These are phyloP conservation scores for Stramenopiles sp. DNA, from an alignment of 352 stramenopile species.

Conservation along the genomic window DNA sequence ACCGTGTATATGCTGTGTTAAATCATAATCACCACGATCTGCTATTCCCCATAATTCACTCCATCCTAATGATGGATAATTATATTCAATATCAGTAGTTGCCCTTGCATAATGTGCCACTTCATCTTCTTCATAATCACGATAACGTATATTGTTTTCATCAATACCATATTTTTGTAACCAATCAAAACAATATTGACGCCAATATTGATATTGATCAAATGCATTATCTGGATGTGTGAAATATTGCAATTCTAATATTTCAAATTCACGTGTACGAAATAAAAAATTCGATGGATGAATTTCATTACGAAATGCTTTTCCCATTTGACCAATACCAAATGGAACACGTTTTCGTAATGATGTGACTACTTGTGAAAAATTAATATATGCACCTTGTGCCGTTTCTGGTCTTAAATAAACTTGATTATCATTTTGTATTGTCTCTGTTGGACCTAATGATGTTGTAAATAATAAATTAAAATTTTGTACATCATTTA, in stretches of 20 bases:
- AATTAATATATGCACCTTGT: constrained; percentile 98
- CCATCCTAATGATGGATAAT: constrained; percentile 91
- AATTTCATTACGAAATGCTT: constrained; percentile 86
- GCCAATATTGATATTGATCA: constrained; percentile 30
- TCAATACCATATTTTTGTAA: constrained; percentile 65
- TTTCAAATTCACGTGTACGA: constrained; percentile 95
- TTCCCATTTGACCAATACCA: constrained; percentile 59
- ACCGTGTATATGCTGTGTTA: constrained; percentile 48
- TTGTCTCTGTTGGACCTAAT: constrained; percentile 89
- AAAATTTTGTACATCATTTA: too few species aligned
- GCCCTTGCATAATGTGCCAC: constrained; percentile 99
- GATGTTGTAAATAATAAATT: constrained; percentile 98
- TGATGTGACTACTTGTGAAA: constrained; percentile 87
- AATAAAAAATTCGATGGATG: constrained; percentile 81
- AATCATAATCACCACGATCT: constrained; percentile 93
- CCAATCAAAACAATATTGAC: constrained; percentile 17
- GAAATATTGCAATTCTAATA: constrained; percentile 58
- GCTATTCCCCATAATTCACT: constrained; percentile 96
- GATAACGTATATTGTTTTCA: constrained; percentile 77
- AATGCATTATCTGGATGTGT: constrained; percentile 66
- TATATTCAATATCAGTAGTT: constrained; percentile 98
- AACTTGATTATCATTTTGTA: too few species aligned
- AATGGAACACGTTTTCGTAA: constrained; percentile 83
- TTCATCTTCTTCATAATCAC: constrained; percentile 94
- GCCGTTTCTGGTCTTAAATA: constrained; percentile 96